A percentile compares a stretch with the other conserved stretches of the same genome.
Evolutionary conservation across 176 grass and related monocot genomes (phyloP).

Genomic region (Eragrostis nindensis): DNA sequence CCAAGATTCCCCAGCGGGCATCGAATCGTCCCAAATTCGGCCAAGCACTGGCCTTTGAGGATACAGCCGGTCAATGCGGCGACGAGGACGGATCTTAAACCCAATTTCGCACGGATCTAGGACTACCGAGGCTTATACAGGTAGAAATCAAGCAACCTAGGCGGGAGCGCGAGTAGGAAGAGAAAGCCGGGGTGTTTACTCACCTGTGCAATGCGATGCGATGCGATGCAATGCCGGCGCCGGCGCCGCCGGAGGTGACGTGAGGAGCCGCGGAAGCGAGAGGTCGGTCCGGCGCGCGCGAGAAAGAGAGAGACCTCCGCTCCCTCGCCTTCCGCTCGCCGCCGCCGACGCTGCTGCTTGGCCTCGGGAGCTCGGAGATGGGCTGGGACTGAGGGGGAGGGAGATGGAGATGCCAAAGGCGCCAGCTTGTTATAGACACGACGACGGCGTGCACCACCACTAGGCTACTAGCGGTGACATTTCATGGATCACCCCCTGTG

Average conservation of each 20-base stretch:
- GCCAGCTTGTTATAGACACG: constrained; percentile 2
- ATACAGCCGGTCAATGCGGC: constrained; percentile 25
- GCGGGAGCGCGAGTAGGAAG: not conserved
- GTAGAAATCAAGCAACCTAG: not conserved
- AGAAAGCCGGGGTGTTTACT: not conserved
- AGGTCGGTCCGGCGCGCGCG: not conserved
- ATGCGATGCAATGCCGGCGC: not conserved
- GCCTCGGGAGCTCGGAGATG: constrained; percentile 5
- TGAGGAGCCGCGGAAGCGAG: not conserved
- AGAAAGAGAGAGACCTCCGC: not conserved
- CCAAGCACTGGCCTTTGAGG: not conserved
- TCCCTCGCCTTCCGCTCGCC: not conserved
- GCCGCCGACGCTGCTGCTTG: not conserved
- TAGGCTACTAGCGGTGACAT: not conserved
- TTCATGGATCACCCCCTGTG: not conserved
- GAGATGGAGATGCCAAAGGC: not conserved
- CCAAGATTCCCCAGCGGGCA: not conserved
- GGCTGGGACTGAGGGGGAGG: too few relatives aligned
- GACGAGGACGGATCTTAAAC: constrained; percentile 8
- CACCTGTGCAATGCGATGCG: constrained; percentile 5
- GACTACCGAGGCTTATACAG: not conserved
- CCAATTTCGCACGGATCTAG: constrained; percentile 31
- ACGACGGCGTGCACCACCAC: not conserved
- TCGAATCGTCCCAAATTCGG: not conserved
- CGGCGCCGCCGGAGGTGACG: not conserved